A percentile compares a stretch with the other conserved stretches of the same genome.
These are phyloP conservation scores for Podospora australis DNA, from an alignment of 495 filamentous ascomycete genomes.

Conservation along the genomic window DNA sequence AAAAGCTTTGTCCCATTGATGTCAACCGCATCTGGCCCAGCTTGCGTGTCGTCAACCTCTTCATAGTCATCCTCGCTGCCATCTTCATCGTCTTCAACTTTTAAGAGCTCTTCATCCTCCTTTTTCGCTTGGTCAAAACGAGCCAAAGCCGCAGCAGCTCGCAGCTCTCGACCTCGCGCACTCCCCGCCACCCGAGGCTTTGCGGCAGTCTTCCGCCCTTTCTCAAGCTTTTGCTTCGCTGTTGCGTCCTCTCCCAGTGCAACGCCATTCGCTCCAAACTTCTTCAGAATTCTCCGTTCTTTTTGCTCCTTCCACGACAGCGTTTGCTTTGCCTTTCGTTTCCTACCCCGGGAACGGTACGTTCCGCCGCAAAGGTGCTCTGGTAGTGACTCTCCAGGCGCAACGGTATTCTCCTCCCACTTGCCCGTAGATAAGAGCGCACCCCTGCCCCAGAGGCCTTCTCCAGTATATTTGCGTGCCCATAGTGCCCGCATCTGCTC, in stretches of 20 bases:
- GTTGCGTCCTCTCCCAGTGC: conserved; percentile 60
- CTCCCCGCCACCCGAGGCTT: conserved; percentile 69
- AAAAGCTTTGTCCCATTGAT: conserved; percentile 53
- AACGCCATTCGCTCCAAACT: conserved; percentile 64
- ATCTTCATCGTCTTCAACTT: conserved; percentile 26
- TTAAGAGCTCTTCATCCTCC: conserved; percentile 26
- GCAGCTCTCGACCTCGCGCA: conserved; percentile 62
- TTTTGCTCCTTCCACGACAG: conserved; percentile 57
- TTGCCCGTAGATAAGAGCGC: conserved; percentile 50
- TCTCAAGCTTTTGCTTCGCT: conserved; percentile 56
- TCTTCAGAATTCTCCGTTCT: conserved; percentile 60
- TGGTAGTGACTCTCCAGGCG: conserved; percentile 47
- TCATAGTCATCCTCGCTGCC: conserved; percentile 39
- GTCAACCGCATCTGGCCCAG: conserved; percentile 40
- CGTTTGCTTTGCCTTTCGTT: conserved; percentile 45
- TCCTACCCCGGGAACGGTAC: conserved; percentile 48
- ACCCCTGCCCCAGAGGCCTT: conserved; percentile 71
- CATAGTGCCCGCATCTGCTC: conserved; percentile 58
- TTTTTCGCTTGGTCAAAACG: conserved; percentile 58
- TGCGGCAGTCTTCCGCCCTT: conserved; percentile 48
- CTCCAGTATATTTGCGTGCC: conserved; percentile 60
- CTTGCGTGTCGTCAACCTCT: conserved; percentile 23
- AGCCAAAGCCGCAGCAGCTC: conserved; percentile 69
- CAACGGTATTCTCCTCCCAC: conserved; percentile 46
- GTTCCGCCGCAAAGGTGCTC: conserved; percentile 65